Conservation (phyloP, 2,329 filamentous ascomycete species). For the Sclerotinia subarctica region DNA sequence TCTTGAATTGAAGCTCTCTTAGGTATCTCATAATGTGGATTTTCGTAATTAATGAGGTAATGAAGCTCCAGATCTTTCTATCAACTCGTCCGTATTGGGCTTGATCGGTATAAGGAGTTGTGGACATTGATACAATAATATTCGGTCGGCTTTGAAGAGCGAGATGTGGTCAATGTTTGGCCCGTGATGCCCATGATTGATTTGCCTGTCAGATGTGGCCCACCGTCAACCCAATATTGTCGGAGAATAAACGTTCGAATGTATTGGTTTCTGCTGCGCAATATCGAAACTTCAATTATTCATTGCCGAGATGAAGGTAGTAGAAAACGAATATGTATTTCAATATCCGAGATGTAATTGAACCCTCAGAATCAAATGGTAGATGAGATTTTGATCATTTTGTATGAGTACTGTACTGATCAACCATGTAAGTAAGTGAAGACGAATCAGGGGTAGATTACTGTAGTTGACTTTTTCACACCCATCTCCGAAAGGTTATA, state of each 20-base stretch:
- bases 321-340: background rate
- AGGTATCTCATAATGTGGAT: background rate
- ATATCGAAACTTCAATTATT: background rate
- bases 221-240: background rate
- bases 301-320: constrained; percentile 5
- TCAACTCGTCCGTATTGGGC: background rate
- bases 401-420: background rate
- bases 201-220: background rate
- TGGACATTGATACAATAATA: background rate
- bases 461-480: background rate
- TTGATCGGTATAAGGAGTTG: constrained; percentile 1
- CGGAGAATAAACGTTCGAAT: background rate
- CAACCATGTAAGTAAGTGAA: background rate
- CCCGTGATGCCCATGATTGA: constrained; percentile 1
- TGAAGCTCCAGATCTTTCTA: background rate
- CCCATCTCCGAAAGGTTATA: background rate
- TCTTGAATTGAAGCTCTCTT: background rate
- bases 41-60: background rate
- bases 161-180: constrained; percentile 2
- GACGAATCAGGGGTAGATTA: constrained; percentile 7
- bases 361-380: background rate
- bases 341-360: constrained; percentile 11
- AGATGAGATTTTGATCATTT: background rate
- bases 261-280: background rate
- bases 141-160: background rate